Conservation (phyloP, 2,329 filamentous ascomycete species). For the Penicillium digitatum region DNA sequence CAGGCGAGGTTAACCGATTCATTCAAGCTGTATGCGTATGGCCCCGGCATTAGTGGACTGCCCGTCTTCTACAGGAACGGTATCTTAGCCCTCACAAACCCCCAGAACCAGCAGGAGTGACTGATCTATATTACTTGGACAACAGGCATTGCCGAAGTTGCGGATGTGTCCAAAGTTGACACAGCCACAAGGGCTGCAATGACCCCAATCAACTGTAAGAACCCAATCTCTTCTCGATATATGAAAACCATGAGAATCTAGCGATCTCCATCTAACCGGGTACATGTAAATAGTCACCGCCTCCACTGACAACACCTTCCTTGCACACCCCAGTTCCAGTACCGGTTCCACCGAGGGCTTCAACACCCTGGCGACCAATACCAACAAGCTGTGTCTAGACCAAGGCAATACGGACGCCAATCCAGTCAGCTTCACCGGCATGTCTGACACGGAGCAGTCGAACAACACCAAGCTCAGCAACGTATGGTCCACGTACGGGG, state of each 20-base stretch:
- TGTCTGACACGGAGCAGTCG: background rate
- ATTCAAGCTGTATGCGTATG: conserved; percentile 15
- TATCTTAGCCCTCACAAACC: background rate
- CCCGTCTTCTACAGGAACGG: conserved; percentile 13
- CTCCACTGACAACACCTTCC: conserved; percentile 8
- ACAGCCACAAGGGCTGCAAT: background rate
- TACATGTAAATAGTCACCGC: background rate
- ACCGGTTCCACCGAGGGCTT: background rate
- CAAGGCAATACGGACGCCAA: conserved; percentile 1
- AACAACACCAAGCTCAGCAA: conserved; percentile 6
- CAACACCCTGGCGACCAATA: conserved; percentile 1
- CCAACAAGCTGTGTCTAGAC: conserved; percentile 8
- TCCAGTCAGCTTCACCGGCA: conserved; percentile 5
- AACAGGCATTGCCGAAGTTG: conserved; percentile 9
- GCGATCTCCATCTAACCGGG: background rate
- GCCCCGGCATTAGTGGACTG: conserved; percentile 13
- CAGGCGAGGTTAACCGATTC: background rate
- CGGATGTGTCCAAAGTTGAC: conserved; percentile 5
- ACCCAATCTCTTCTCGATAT: background rate
- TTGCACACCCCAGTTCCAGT: conserved; percentile 5
- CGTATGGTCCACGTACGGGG: conserved; percentile 14
- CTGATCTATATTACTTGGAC: background rate
- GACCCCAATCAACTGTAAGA: conserved; percentile 11
- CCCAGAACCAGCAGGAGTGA: background rate
- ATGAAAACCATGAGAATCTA: background rate